These are phyloP conservation scores for Boletus rufocinnamomeus DNA, from an alignment of 768 basidiomycete species.

Conservation along the genomic window DNA sequence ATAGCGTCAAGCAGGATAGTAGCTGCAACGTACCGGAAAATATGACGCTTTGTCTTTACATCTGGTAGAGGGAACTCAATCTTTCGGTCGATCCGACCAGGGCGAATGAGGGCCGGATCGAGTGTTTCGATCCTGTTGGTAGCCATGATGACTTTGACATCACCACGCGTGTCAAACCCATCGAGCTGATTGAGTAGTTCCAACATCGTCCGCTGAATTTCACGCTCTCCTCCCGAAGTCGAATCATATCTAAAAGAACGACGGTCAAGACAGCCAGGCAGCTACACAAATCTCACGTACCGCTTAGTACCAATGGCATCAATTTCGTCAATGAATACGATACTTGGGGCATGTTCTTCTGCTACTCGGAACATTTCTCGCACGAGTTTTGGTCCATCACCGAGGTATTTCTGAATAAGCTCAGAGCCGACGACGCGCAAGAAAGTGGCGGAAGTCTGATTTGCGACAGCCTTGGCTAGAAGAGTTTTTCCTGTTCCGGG, in stretches of 20 bases:
- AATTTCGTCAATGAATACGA: conserved; percentile 99
- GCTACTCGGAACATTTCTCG: conserved; percentile 96
- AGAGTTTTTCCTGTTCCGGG: conserved; percentile 99
- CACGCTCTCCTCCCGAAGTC: conserved; percentile 96
- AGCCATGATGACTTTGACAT: conserved; percentile 99
- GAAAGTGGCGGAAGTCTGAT: conserved; percentile 98
- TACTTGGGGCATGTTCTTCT: conserved; percentile 97
- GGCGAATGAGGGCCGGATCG: conserved; percentile 97
- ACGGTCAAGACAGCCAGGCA: conserved; percentile 7
- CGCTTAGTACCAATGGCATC: conserved; percentile 98
- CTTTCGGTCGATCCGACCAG: conserved; percentile 98
- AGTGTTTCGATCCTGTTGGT: conserved; percentile 97
- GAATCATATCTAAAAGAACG: conserved; percentile 79
- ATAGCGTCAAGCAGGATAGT: background rate
- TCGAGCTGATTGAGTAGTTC: conserved; percentile 98
- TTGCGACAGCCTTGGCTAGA: conserved; percentile 95
- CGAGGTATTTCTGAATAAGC: conserved; percentile 98
- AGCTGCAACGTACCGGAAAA: conserved; percentile 70
- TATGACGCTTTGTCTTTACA: conserved; percentile 98
- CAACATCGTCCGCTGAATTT: conserved; percentile 99
- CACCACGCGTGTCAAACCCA: conserved; percentile 99
- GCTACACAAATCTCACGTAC: conserved; percentile 42
- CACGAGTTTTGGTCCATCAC: conserved; percentile 97
- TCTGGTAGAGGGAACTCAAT: conserved; percentile 98
- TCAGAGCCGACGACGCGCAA: conserved; percentile 96